A percentile compares a stretch with the other conserved stretches of the same genome.
These are phyloP conservation scores for Teratosphaeria epicoccoides DNA, from an alignment of 2,329 filamentous ascomycete species.

Conservation along the genomic window DNA sequence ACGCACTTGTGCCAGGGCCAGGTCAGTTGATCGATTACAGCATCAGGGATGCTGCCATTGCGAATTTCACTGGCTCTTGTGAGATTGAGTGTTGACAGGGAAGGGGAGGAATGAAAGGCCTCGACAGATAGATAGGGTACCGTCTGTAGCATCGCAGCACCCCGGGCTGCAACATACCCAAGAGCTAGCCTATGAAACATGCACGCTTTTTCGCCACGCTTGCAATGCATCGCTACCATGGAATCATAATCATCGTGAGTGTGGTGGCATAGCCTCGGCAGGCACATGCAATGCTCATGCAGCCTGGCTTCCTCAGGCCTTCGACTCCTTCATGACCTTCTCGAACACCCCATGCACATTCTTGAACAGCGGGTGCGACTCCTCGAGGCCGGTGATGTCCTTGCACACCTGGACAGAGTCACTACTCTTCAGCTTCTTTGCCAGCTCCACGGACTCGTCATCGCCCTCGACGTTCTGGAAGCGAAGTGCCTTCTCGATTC, in stretches of 20 bases:
- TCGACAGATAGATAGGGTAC: neutral
- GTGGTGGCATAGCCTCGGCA: neutral
- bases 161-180: neutral
- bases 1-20: too few relatives aligned
- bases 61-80: too few relatives aligned
- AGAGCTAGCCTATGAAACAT: neutral
- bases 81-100: too few relatives aligned
- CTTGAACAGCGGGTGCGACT: constrained; percentile 64
- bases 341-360: constrained; percentile 39
- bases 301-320: neutral
- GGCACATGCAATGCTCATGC: neutral
- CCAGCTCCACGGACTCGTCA: constrained; percentile 76
- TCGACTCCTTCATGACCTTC: neutral
- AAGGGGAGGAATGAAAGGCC: neutral
- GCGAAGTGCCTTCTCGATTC: constrained; percentile 81
- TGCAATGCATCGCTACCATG: neutral
- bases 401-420: constrained; percentile 63
- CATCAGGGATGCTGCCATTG: too few relatives aligned
- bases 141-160: neutral
- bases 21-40: too few relatives aligned
- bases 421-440: constrained; percentile 70
- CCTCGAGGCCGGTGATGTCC: constrained; percentile 72
- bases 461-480: constrained; percentile 94
- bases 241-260: neutral
- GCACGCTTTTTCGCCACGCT: neutral